Percentiles rank a stretch among this genome's conserved stretches.
phyloP scores from a whole-genome alignment of 148 eudicot species.

The Chenopodium suecicum region DNA sequence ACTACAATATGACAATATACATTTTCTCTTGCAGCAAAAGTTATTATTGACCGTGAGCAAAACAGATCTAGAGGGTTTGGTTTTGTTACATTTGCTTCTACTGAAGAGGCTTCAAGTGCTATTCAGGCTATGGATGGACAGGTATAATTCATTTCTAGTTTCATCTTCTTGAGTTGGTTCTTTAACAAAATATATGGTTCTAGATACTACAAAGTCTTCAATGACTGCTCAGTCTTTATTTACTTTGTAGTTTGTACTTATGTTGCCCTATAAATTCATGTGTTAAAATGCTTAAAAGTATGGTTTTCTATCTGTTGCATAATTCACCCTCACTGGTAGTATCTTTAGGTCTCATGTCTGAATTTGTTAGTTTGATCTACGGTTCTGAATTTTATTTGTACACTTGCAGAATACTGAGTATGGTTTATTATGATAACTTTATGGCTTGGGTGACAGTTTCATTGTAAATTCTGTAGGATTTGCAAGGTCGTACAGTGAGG shows the following conservation, averaged over 20 bases:
- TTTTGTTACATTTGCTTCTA: conserved; percentile 60
- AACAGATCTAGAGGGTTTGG: conserved; percentile 93
- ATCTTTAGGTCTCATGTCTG: neutral
- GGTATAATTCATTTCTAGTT: conserved; percentile 35
- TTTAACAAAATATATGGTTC: neutral
- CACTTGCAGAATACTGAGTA: too few relatives aligned
- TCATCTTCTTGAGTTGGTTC: neutral
- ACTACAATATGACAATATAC: neutral
- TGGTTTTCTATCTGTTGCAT: neutral
- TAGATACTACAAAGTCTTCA: neutral
- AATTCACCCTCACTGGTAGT: neutral
- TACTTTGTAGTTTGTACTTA: too few relatives aligned
- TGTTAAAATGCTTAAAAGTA: neutral
- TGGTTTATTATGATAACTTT: neutral
- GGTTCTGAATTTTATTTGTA: neutral
- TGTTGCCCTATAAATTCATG: neutral
- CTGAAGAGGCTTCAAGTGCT: conserved; percentile 83
- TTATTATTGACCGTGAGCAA: conserved; percentile 77
- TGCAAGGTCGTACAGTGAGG: conserved; percentile 72
- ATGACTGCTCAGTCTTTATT: too few relatives aligned
- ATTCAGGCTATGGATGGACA: conserved; percentile 80
- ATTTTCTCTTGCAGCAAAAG: conserved; percentile 56
- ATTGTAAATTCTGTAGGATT: conserved; percentile 45
- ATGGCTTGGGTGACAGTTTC: neutral
- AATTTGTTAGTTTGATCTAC: neutral